Evolutionary conservation across 2,329 filamentous ascomycete genomes (phyloP).

Genomic region (Cladosporium sp.): DNA sequence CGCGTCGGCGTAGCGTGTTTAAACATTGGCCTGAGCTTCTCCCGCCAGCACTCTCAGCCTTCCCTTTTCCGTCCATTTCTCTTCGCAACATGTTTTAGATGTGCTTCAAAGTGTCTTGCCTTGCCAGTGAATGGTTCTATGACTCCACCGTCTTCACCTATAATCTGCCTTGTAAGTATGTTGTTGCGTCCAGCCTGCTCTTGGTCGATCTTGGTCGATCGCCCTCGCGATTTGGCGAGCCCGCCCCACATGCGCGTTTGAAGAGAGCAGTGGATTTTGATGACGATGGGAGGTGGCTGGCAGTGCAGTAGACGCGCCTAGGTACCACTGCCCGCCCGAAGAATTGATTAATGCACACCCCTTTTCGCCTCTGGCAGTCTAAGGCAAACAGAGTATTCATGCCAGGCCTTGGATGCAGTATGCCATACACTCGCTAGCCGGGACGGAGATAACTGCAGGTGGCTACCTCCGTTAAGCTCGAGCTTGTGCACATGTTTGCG

Average conservation of each 20-base stretch:
- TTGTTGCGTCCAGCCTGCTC: background rate
- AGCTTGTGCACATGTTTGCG: background rate
- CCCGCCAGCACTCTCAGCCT: background rate
- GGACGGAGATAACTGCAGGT: background rate
- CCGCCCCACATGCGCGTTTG: constrained; percentile 1
- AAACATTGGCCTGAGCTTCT: constrained; percentile 1
- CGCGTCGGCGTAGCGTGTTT: constrained; percentile 5
- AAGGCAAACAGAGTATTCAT: no score
- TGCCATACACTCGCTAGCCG: background rate
- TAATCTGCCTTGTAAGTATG: background rate
- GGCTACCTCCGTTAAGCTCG: background rate
- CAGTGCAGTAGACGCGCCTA: background rate
- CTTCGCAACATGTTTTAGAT: background rate
- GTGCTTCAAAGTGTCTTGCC: background rate
- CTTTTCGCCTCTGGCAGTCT: no score
- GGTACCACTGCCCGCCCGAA: no score
- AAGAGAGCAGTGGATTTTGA: background rate
- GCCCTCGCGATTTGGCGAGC: background rate
- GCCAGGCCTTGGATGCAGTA: no score
- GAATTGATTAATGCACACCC: no score
- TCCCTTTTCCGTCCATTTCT: background rate
- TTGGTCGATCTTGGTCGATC: background rate
- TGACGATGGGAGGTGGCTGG: constrained; percentile 1
- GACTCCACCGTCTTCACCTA: background rate
- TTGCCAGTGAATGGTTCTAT: background rate